Conservation (phyloP, 176 grass and related monocot species). For the Oryza brachyantha region DNA sequence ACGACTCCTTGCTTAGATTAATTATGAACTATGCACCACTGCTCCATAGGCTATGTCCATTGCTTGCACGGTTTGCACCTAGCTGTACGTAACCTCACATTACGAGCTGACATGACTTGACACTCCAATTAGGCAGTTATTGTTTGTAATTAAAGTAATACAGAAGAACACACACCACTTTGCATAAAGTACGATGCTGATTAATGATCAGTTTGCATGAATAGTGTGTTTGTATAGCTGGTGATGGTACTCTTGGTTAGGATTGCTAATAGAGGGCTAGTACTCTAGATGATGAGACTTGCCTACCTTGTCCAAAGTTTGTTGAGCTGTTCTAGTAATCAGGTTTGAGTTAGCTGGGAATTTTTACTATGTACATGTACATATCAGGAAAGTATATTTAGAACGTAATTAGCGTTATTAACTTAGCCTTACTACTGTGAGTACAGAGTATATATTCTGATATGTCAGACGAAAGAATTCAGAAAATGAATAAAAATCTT, state of each 20-base stretch:
- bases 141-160: not conserved
- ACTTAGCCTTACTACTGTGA: not conserved
- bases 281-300: not conserved
- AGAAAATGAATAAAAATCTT: too few species aligned
- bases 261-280: too few species aligned
- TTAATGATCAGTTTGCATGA: not conserved
- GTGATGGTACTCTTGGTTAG: not conserved
- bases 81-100: not conserved
- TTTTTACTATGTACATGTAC: not conserved
- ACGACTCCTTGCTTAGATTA: not conserved
- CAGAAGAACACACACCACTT: not conserved
- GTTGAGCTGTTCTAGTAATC: conserved; percentile 14
- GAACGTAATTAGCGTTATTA: not conserved
- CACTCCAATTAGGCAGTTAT: not conserved
- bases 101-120: not conserved
- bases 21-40: not conserved
- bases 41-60: not conserved
- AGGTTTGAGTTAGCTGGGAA: not conserved
- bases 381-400: not conserved
- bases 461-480: not conserved
- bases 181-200: not conserved
- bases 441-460: not conserved
- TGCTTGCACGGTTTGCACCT: not conserved
- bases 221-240: not conserved
- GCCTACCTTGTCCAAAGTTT: conserved; percentile 20